phyloP scores from a whole-genome alignment of 2,329 filamentous ascomycete genomes.

The Cryphonectria nitschkei region DNA sequence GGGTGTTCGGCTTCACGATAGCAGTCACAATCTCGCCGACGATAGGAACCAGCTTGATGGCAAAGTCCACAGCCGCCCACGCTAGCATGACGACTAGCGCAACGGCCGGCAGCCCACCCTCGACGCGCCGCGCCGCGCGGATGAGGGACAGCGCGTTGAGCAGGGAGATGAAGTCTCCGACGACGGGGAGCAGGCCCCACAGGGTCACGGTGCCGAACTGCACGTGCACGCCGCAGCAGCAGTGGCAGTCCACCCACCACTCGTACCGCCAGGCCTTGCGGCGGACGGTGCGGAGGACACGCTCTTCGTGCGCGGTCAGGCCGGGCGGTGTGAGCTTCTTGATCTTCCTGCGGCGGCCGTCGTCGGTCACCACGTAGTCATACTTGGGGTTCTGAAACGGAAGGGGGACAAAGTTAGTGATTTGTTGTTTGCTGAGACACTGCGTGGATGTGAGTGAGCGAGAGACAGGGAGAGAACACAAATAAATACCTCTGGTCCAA shows the following conservation, averaged over 20 bases:
- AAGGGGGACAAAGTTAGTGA: neutral
- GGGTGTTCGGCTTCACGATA: conserved; percentile 28
- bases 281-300: conserved; percentile 22
- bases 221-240: conserved; percentile 27
- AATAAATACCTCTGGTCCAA: conserved; percentile 23
- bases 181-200: conserved; percentile 25
- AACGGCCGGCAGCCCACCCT: conserved; percentile 21
- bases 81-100: conserved; percentile 20
- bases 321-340: conserved; percentile 22
- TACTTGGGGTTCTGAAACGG: conserved; percentile 23
- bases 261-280: conserved; percentile 28
- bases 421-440: neutral
- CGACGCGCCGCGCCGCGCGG: conserved; percentile 21
- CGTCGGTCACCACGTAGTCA: conserved; percentile 23
- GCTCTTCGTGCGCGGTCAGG: conserved; percentile 22
- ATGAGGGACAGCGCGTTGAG: conserved; percentile 26
- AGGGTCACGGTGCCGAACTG: conserved; percentile 28
- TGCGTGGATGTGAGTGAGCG: neutral
- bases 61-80: conserved; percentile 27
- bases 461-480: neutral
- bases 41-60: conserved; percentile 25
- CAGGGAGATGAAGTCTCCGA: conserved; percentile 27
- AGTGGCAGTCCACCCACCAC: conserved; percentile 29
- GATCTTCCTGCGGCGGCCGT: conserved; percentile 26
- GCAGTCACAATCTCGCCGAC: conserved; percentile 24